Conservation (phyloP, 805 yeast genomes). For the Teunomyces atbi region DNA sequence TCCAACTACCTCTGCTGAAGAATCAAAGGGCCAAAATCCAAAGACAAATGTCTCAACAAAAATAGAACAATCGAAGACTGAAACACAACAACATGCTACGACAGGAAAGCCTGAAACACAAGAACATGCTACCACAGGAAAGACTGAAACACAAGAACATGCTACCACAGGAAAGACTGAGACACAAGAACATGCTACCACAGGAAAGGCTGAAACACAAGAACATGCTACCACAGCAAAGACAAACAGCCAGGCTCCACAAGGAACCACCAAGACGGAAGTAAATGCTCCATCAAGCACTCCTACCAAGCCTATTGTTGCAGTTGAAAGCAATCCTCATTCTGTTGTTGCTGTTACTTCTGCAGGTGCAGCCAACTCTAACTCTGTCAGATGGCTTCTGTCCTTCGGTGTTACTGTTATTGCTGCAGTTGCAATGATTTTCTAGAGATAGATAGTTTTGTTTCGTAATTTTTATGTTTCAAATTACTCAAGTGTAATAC, state of each 20-base stretch:
- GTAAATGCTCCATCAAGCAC: background rate
- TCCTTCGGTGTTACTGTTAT: background rate
- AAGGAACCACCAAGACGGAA: background rate
- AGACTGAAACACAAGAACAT: background rate
- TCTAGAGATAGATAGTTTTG: background rate
- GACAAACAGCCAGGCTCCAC: background rate
- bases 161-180: background rate
- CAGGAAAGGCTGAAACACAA: background rate
- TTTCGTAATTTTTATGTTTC: background rate
- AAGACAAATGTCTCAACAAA: background rate
- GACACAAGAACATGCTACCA: background rate
- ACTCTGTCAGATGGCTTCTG: background rate
- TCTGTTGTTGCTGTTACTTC: background rate
- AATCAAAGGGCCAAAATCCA: background rate
- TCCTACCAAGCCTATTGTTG: background rate
- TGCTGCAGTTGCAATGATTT: background rate
- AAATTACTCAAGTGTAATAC: no score
- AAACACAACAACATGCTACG: background rate
- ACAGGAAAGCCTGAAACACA: background rate
- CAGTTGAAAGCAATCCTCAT: background rate
- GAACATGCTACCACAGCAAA: background rate
- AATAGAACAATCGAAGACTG: background rate
- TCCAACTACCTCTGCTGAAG: conserved; percentile 2
- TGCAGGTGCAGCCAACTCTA: background rate
- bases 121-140: background rate